phyloP scores from a whole-genome alignment of 1,284 basidiomycete species.

The Apiotrichum gamsii region DNA sequence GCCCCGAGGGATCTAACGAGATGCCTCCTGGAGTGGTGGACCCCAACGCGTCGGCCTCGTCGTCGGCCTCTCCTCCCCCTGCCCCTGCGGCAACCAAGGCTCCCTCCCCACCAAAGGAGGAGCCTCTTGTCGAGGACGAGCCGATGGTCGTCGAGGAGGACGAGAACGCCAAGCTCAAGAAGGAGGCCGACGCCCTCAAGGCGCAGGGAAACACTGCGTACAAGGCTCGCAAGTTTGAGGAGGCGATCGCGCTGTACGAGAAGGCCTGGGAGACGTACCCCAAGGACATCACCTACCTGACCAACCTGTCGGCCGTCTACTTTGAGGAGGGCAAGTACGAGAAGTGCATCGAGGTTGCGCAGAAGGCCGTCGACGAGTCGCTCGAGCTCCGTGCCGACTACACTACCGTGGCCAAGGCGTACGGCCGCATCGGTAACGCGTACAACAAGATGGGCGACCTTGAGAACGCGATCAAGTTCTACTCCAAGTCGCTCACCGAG shows the following conservation, averaged over 20 bases:
- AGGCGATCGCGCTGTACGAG: constrained; percentile 65
- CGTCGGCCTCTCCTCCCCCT: constrained; percentile 4
- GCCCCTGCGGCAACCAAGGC: constrained; percentile 10
- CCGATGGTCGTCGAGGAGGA: constrained; percentile 66
- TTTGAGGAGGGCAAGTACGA: constrained; percentile 90
- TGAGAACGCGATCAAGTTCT: constrained; percentile 75
- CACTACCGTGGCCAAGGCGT: constrained; percentile 62
- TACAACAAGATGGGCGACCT: constrained; percentile 79
- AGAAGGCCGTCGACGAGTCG: constrained; percentile 92
- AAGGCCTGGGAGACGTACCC: constrained; percentile 91
- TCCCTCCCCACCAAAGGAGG: constrained; percentile 23
- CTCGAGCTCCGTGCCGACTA: constrained; percentile 57
- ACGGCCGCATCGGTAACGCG: constrained; percentile 81
- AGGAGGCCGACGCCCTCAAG: constrained; percentile 70
- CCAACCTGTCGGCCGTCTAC: constrained; percentile 83
- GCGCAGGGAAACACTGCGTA: constrained; percentile 73
- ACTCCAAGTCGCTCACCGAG: constrained; percentile 86
- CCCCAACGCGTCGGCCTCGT: constrained; percentile 14
- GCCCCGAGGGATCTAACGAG: constrained; percentile 78
- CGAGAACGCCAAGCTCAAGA: constrained; percentile 61
- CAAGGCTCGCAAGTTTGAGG: constrained; percentile 73
- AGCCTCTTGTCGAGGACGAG: constrained; percentile 50
- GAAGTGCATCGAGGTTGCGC: constrained; percentile 82
- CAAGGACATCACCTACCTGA: constrained; percentile 89
- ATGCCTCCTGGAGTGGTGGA: constrained; percentile 62